phyloP scores from a whole-genome alignment of 371 early-diverging fungal genomes.

The Mucor circinelloides region DNA sequence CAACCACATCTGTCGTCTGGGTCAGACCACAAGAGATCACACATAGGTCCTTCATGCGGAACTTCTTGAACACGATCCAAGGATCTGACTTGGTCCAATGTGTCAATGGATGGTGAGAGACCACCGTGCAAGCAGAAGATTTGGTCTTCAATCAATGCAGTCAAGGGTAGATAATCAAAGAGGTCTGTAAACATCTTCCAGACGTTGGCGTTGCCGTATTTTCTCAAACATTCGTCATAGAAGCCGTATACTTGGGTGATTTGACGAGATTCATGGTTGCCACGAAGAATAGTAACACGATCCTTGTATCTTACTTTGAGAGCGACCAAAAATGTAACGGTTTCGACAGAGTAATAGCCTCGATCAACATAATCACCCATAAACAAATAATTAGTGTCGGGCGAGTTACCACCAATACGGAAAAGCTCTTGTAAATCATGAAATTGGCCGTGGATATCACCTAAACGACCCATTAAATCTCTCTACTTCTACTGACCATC shows the following conservation, averaged over 20 bases:
- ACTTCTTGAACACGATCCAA: slow-evolving; percentile 98
- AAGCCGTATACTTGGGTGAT: slow-evolving; percentile 99
- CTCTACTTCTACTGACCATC: background rate
- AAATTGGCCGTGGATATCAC: slow-evolving; percentile 99
- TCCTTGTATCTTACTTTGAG: slow-evolving; percentile 97
- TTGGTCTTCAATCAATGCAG: slow-evolving; percentile 79
- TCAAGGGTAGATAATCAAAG: slow-evolving; percentile 98
- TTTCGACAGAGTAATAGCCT: slow-evolving; percentile 98
- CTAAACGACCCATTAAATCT: slow-evolving; percentile 17
- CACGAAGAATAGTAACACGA: slow-evolving; percentile 96
- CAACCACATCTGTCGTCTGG: slow-evolving; percentile 98
- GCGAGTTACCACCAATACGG: slow-evolving; percentile 96
- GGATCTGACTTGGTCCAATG: slow-evolving; percentile 96
- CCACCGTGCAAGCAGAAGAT: slow-evolving; percentile 99
- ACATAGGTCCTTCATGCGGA: slow-evolving; percentile 99
- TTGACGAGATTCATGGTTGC: slow-evolving; percentile 99
- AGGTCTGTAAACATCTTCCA: slow-evolving; percentile 99
- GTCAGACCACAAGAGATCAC: slow-evolving; percentile 99
- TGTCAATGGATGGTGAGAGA: slow-evolving; percentile 95
- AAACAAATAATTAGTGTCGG: slow-evolving; percentile 97
- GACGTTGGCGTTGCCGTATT: slow-evolving; percentile 97
- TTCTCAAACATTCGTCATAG: slow-evolving; percentile 91
- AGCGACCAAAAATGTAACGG: slow-evolving; percentile 91
- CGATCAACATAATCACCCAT: slow-evolving; percentile 99
- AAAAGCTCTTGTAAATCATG: slow-evolving; percentile 98